A percentile compares a stretch with the other conserved stretches of the same genome.
Conservation (phyloP, 2,329 filamentous ascomycete genomes). For the Scopulariopsis brevicaulis region DNA sequence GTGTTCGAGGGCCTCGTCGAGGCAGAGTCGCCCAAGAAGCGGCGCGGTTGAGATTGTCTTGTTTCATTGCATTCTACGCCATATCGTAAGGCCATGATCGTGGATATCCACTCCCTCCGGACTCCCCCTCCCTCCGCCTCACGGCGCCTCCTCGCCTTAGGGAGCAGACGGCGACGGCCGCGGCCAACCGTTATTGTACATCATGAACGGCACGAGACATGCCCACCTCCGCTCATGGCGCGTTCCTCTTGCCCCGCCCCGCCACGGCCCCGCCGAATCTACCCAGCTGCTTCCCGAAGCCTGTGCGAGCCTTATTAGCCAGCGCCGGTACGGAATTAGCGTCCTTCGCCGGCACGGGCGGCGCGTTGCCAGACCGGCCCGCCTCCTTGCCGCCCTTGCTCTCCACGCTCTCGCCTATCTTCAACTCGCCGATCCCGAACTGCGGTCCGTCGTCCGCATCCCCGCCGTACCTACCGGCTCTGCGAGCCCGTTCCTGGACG, state of each 20-base stretch:
- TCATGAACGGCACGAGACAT: neutral
- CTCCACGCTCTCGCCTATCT: conserved; percentile 26
- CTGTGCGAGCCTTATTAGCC: conserved; percentile 42
- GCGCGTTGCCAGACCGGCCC: conserved; percentile 14
- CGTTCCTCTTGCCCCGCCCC: conserved; percentile 45
- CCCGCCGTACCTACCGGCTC: conserved; percentile 49
- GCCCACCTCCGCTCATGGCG: neutral
- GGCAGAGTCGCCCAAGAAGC: conserved; percentile 24
- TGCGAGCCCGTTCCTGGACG: conserved; percentile 77
- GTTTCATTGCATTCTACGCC: neutral
- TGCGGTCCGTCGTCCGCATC: conserved; percentile 36
- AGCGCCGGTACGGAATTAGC: conserved; percentile 26
- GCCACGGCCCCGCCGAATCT: conserved; percentile 61
- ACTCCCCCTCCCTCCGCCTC: neutral
- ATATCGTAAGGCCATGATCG: neutral
- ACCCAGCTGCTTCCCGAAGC: conserved; percentile 58
- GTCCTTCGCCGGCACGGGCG: conserved; percentile 39
- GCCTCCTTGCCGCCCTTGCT: conserved; percentile 30
- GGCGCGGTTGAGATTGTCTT: neutral
- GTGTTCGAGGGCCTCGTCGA: conserved; percentile 66
- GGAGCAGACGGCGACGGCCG: neutral
- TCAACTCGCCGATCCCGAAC: conserved; percentile 29
- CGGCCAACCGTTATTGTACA: neutral
- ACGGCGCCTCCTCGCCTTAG: neutral
- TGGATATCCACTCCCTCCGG: neutral